A percentile compares a stretch with the other conserved stretches of the same genome.
These are phyloP conservation scores for Fusarium haematococcum DNA, from an alignment of 2,329 filamentous ascomycete genomes.

Conservation along the genomic window DNA sequence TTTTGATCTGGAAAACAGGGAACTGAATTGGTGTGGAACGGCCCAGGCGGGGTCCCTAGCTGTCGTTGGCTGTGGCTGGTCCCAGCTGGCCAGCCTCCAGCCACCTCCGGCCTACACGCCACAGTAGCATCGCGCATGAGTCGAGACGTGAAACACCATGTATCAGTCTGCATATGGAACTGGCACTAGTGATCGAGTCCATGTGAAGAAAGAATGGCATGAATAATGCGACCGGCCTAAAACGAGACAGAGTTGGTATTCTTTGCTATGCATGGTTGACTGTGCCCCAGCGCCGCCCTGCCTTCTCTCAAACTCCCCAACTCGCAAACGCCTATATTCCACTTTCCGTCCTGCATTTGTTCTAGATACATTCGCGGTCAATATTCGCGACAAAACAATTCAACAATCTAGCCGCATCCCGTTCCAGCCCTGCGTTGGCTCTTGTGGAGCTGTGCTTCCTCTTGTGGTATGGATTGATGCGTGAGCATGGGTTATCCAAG, in stretches of 20 bases:
- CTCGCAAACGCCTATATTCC: conserved; percentile 29
- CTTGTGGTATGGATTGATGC: conserved; percentile 6
- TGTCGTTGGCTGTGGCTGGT: conserved; percentile 34
- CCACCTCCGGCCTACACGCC: conserved; percentile 28
- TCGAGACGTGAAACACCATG: conserved; percentile 31
- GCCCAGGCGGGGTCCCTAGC: conserved; percentile 12
- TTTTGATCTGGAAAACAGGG: conserved; percentile 37
- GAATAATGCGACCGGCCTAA: neutral
- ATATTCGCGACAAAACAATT: conserved; percentile 11
- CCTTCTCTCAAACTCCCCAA: neutral
- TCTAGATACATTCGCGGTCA: conserved; percentile 3
- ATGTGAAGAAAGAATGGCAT: neutral
- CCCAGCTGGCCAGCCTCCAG: conserved; percentile 1
- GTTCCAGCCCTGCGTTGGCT: conserved; percentile 14
- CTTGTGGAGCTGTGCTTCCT: conserved; percentile 1
- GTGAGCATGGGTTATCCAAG: conserved; percentile 1
- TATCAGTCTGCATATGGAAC: neutral
- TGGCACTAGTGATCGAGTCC: neutral
- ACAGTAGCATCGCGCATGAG: conserved; percentile 26
- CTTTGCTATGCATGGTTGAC: conserved; percentile 1
- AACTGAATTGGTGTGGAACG: conserved; percentile 29
- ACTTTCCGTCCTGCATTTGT: conserved; percentile 11
- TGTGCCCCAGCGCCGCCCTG: conserved; percentile 3
- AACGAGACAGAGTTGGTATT: neutral
- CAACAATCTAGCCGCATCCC: conserved; percentile 20